Evolutionary conservation across 495 filamentous ascomycete species (phyloP).

Genomic region (Penicillium fimorum): DNA sequence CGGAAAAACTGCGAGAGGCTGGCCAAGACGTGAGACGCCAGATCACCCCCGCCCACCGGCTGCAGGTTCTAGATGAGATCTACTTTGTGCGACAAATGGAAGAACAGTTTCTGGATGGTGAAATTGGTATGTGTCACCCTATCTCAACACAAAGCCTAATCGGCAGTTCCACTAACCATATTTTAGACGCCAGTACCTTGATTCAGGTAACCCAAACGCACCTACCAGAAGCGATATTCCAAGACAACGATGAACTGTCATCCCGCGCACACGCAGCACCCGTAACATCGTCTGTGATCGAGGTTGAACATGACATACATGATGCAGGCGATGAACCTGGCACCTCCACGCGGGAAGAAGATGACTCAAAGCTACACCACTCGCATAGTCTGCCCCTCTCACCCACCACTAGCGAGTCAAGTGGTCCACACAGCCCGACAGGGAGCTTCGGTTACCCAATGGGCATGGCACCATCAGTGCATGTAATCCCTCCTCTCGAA

Average conservation of each 20-base stretch:
- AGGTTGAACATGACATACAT: constrained; percentile 5
- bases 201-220: constrained; percentile 25
- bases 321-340: neutral
- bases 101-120: constrained; percentile 56
- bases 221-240: constrained; percentile 22
- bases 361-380: neutral
- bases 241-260: constrained; percentile 12
- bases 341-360: constrained; percentile 1
- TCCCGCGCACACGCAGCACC: constrained; percentile 14
- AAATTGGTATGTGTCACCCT: constrained; percentile 53
- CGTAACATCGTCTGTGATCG: neutral
- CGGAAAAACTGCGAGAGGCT: constrained; percentile 44
- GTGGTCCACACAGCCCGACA: constrained; percentile 25
- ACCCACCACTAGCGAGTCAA: constrained; percentile 26
- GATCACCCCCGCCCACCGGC: constrained; percentile 34
- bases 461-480: constrained; percentile 12
- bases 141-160: neutral
- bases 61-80: constrained; percentile 58
- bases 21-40: constrained; percentile 42
- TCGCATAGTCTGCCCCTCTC: constrained; percentile 18
- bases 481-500: constrained; percentile 13
- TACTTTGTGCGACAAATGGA: constrained; percentile 65
- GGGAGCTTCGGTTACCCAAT: constrained; percentile 16
- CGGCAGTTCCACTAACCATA: constrained; percentile 6
- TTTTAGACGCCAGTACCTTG: constrained; percentile 22